Percentiles rank a stretch among this genome's conserved stretches.
These are phyloP conservation scores for Raphanus hybrid DNA, from an alignment of 441 rosid species.

Conservation along the genomic window DNA sequence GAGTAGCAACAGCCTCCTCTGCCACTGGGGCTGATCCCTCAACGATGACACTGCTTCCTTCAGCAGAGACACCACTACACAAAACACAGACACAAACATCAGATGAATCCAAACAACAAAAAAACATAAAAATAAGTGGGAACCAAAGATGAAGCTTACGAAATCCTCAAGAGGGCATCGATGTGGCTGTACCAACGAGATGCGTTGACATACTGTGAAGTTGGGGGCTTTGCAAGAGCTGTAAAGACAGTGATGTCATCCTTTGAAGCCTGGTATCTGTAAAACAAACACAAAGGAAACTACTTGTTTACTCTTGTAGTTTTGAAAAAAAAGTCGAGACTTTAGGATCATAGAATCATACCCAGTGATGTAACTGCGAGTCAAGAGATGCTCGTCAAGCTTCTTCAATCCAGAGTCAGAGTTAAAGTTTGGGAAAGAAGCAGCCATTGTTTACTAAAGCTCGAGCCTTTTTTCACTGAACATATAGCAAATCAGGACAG, in stretches of 20 bases:
- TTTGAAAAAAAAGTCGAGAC: background rate
- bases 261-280: slow-evolving; percentile 92
- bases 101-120: too few species aligned
- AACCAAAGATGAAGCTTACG: too few species aligned
- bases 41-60: too few species aligned
- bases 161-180: too few species aligned
- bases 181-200: slow-evolving; percentile 65
- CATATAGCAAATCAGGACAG: slow-evolving; percentile 8
- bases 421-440: slow-evolving; percentile 61
- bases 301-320: background rate
- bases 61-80: too few species aligned
- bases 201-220: slow-evolving; percentile 66
- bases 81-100: too few species aligned
- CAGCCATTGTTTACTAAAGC: slow-evolving; percentile 56
- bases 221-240: slow-evolving; percentile 65
- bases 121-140: too few species aligned
- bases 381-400: slow-evolving; percentile 78
- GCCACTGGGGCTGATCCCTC: too few species aligned
- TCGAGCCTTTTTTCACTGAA: slow-evolving; percentile 25
- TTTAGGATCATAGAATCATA: slow-evolving; percentile 30
- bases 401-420: slow-evolving; percentile 80
- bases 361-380: slow-evolving; percentile 83
- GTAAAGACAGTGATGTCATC: slow-evolving; percentile 75
- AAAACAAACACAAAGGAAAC: background rate
- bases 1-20: too few species aligned